Conservation (phyloP, 768 basidiomycete genomes). For the Lanmaoa rubissima region DNA sequence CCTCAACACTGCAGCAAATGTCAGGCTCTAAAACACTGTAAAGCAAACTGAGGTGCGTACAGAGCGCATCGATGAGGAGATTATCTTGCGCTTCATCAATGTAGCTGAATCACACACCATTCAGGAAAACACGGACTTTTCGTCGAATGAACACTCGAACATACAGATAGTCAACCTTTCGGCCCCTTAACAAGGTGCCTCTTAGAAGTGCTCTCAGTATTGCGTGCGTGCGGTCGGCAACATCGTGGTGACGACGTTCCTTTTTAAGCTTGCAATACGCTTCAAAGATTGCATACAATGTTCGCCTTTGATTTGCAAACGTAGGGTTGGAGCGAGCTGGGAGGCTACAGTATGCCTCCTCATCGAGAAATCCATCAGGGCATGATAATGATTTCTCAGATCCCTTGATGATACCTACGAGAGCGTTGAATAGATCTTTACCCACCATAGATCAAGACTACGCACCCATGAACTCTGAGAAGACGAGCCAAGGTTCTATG, state of each 20-base stretch:
- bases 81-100: conserved; percentile 77
- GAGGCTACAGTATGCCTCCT: conserved; percentile 43
- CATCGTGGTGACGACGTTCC: conserved; percentile 45
- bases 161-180: conserved; percentile 55
- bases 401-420: conserved; percentile 61
- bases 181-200: conserved; percentile 33
- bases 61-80: conserved; percentile 58
- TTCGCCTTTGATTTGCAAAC: conserved; percentile 49
- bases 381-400: conserved; percentile 49
- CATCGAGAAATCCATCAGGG: conserved; percentile 41
- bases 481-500: conserved; percentile 60
- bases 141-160: conserved; percentile 12
- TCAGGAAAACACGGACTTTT: neutral
- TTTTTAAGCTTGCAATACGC: conserved; percentile 48
- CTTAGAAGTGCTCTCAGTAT: conserved; percentile 40
- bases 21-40: conserved; percentile 7
- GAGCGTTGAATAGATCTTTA: neutral
- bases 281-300: conserved; percentile 53
- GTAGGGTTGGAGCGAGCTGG: conserved; percentile 52
- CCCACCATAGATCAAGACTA: neutral
- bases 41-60: conserved; percentile 35
- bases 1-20: conserved; percentile 48
- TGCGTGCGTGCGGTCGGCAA: conserved; percentile 61
- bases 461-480: conserved; percentile 64
- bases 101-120: conserved; percentile 38